Percentiles rank a stretch among this genome's conserved stretches.
phyloP scores from a whole-genome alignment of 2,329 filamentous ascomycete genomes.

The Penicillium nordicum region DNA sequence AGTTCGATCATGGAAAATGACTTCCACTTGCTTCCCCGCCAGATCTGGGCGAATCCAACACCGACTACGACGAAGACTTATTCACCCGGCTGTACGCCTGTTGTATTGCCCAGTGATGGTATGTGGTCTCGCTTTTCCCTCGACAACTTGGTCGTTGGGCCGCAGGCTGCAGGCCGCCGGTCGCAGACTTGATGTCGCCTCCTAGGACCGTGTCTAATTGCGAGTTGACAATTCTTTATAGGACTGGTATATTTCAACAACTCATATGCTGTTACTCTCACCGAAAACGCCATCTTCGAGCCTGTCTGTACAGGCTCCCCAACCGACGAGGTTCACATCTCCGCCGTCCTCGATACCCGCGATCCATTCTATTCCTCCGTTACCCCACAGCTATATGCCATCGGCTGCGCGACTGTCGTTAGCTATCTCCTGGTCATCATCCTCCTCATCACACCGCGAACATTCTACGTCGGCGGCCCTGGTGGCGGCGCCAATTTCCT shows the following conservation, averaged over 20 bases:
- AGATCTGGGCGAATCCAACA: constrained; percentile 41
- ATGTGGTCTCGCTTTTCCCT: constrained; percentile 14
- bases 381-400: constrained; percentile 87
- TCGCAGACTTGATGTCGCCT: background rate
- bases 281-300: constrained; percentile 49
- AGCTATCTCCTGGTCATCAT: constrained; percentile 91
- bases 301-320: constrained; percentile 47
- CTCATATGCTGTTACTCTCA: constrained; percentile 44
- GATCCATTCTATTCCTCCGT: constrained; percentile 94
- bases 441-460: constrained; percentile 90
- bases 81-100: constrained; percentile 57
- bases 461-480: constrained; percentile 78
- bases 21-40: constrained; percentile 35
- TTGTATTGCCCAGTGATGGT: constrained; percentile 60
- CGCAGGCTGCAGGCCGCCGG: background rate
- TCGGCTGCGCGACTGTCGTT: constrained; percentile 85
- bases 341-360: constrained; percentile 62
- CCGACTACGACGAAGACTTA: constrained; percentile 37
- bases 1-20: constrained; percentile 34
- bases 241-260: constrained; percentile 44
- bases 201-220: background rate
- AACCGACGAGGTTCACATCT: constrained; percentile 34
- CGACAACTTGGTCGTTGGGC: background rate
- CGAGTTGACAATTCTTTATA: constrained; percentile 12
- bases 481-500: constrained; percentile 67